Conservation (phyloP, 2,329 filamentous ascomycete species). For the Cercospora beticola region DNA sequence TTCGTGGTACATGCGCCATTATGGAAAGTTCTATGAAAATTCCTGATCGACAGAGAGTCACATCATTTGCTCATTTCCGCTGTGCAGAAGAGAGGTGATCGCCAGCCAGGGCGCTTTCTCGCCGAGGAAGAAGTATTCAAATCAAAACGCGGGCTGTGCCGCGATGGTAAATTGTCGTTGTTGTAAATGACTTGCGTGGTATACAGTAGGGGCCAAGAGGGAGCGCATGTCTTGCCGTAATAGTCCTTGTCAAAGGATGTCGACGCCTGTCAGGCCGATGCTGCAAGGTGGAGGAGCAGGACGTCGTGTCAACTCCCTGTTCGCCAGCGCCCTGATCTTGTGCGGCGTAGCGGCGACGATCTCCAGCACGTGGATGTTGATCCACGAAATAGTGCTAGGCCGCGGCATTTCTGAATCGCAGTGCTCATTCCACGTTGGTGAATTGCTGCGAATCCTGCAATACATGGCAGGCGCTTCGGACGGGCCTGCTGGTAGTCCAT, state of each 20-base stretch:
- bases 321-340: conserved; percentile 13
- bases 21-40: not conserved
- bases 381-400: not conserved
- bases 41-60: not conserved
- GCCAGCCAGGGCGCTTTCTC: not conserved
- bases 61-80: conserved; percentile 1
- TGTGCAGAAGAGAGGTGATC: not conserved
- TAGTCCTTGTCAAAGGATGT: conserved; percentile 3
- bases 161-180: not conserved
- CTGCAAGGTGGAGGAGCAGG: conserved; percentile 14
- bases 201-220: not conserved
- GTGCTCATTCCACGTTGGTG: not conserved
- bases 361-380: conserved; percentile 7
- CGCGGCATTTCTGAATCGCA: not conserved
- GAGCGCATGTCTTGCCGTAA: not conserved
- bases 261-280: not conserved
- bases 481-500: not conserved
- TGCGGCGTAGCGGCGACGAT: conserved; percentile 10
- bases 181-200: not conserved
- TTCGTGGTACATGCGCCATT: not conserved
- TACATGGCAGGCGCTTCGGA: not conserved
- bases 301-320: conserved; percentile 17
- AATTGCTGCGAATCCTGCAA: not conserved
- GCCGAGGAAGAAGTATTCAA: not conserved
- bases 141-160: not conserved